These are phyloP conservation scores for Boeremia lycopersici DNA, from an alignment of 2,329 filamentous ascomycete genomes.

Conservation along the genomic window DNA sequence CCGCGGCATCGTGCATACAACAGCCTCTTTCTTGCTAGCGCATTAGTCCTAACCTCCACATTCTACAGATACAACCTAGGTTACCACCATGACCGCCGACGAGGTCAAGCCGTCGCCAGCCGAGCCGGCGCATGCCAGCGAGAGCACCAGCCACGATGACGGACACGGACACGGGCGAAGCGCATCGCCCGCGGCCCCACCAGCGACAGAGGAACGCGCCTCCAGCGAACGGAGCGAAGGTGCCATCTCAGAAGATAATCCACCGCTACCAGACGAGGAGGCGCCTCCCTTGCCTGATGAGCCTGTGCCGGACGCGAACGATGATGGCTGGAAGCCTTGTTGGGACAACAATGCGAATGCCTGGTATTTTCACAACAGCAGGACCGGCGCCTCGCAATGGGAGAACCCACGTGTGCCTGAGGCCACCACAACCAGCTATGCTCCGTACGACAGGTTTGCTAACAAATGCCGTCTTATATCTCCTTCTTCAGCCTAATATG, in stretches of 20 bases:
- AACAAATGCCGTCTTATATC: slow-evolving; percentile 36
- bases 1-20: slow-evolving; percentile 24
- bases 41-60: slow-evolving; percentile 24
- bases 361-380: slow-evolving; percentile 86
- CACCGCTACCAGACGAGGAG: slow-evolving; percentile 39
- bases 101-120: slow-evolving; percentile 20
- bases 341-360: slow-evolving; percentile 73
- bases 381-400: slow-evolving; percentile 77
- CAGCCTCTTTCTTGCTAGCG: slow-evolving; percentile 20
- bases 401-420: slow-evolving; percentile 79
- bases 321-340: slow-evolving; percentile 79
- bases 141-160: slow-evolving; percentile 16
- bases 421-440: slow-evolving; percentile 34
- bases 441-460: slow-evolving; percentile 47
- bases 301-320: slow-evolving; percentile 50
- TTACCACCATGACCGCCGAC: slow-evolving; percentile 23
- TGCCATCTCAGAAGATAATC: slow-evolving; percentile 13
- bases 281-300: slow-evolving; percentile 57
- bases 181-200: slow-evolving; percentile 11
- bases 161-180: slow-evolving; percentile 3
- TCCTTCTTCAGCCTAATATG: slow-evolving; percentile 40
- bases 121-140: slow-evolving; percentile 14
- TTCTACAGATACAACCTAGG: slow-evolving; percentile 18
- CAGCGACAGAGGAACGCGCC: slow-evolving; percentile 12
- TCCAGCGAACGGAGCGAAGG: slow-evolving; percentile 17